A percentile compares a stretch with the other conserved stretches of the same genome.
Evolutionary conservation across 2,329 filamentous ascomycete genomes (phyloP).

Genomic region (Pestalotiopsis sp.): DNA sequence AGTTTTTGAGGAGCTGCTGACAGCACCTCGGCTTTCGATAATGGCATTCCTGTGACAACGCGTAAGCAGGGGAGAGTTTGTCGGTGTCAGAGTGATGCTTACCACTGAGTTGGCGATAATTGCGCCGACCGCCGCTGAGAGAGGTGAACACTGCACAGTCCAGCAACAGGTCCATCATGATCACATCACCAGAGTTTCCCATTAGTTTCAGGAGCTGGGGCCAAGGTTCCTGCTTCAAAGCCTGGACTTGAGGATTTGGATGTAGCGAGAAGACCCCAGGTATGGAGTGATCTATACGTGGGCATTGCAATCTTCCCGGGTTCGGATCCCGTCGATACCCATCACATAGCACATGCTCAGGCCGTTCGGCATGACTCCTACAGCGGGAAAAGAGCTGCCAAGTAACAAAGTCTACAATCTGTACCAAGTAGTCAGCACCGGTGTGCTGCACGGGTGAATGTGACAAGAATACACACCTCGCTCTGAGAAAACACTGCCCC

Average conservation of each 20-base stretch:
- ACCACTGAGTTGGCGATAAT: constrained; percentile 82
- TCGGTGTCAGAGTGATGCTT: constrained; percentile 25
- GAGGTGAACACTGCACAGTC: constrained; percentile 76
- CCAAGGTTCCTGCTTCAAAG: constrained; percentile 75
- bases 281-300: constrained; percentile 44
- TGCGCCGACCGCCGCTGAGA: constrained; percentile 61
- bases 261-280: constrained; percentile 67
- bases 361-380: constrained; percentile 49
- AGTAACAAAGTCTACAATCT: constrained; percentile 79
- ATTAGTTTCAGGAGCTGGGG: constrained; percentile 73
- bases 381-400: constrained; percentile 73
- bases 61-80: background rate
- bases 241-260: constrained; percentile 71
- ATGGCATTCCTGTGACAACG: constrained; percentile 34
- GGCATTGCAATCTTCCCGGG: constrained; percentile 26
- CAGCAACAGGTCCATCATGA: constrained; percentile 78
- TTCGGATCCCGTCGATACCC: constrained; percentile 65
- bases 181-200: constrained; percentile 73
- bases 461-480: constrained; percentile 54
- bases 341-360: constrained; percentile 80
- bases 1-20: background rate
- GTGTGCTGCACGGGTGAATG: background rate
- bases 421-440: constrained; percentile 15
- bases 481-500: constrained; percentile 58
- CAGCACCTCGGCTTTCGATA: constrained; percentile 48